Percentiles rank a stretch among this genome's conserved stretches.
These are phyloP conservation scores for Cladosporium phlei DNA, from an alignment of 2,329 filamentous ascomycete genomes.

Conservation along the genomic window DNA sequence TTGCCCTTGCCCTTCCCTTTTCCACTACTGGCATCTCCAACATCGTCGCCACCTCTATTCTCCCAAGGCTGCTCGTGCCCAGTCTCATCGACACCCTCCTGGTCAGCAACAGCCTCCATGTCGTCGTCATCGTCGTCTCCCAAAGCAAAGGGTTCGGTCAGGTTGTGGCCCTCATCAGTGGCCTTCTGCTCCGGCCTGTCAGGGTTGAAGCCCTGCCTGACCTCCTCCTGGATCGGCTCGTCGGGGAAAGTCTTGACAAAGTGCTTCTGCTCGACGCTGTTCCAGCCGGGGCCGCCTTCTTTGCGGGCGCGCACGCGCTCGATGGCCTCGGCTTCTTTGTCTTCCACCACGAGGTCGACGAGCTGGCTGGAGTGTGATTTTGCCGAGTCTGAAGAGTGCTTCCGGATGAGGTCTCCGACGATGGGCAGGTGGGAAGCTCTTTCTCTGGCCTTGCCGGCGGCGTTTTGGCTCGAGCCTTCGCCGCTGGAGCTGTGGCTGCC, in stretches of 20 bases:
- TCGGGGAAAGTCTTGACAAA: slow-evolving; percentile 50
- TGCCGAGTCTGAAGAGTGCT: slow-evolving; percentile 43
- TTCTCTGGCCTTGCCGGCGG: slow-evolving; percentile 1
- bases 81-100: slow-evolving; percentile 23
- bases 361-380: slow-evolving; percentile 59
- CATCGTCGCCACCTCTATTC: slow-evolving; percentile 2
- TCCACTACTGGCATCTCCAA: neutral
- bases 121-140: slow-evolving; percentile 38
- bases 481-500: neutral
- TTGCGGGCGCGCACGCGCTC: slow-evolving; percentile 59
- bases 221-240: slow-evolving; percentile 46
- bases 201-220: slow-evolving; percentile 53
- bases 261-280: slow-evolving; percentile 51
- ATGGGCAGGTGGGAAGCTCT: slow-evolving; percentile 28
- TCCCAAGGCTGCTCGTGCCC: slow-evolving; percentile 31
- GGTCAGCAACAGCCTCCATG: slow-evolving; percentile 15
- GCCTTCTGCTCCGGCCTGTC: slow-evolving; percentile 41
- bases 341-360: slow-evolving; percentile 64
- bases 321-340: slow-evolving; percentile 56
- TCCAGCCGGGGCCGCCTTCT: slow-evolving; percentile 58
- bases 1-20: slow-evolving; percentile 7
- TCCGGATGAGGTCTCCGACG: slow-evolving; percentile 38
- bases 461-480: slow-evolving; percentile 5
- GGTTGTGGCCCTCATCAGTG: slow-evolving; percentile 40
- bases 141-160: slow-evolving; percentile 41